Evolutionary conservation across 78 protist genomes (phyloP).

Genomic region (Chrysochromulina parva): DNA sequence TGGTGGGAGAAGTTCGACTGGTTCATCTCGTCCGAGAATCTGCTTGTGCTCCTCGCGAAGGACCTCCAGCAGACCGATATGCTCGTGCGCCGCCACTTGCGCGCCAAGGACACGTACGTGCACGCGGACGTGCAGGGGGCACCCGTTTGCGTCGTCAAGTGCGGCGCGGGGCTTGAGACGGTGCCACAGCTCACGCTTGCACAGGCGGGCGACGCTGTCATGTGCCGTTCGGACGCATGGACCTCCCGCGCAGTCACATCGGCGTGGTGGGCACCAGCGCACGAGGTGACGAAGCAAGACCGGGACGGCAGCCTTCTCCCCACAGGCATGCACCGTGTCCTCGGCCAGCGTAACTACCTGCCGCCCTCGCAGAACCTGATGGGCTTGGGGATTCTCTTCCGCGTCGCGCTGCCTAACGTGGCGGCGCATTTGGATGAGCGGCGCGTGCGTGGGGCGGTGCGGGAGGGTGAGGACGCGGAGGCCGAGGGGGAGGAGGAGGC

Average conservation of each 20-base stretch:
- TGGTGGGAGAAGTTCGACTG: slow-evolving; percentile 98
- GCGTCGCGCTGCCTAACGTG: neutral
- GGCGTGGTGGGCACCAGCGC: slow-evolving; percentile 93
- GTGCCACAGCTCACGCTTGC: slow-evolving; percentile 58
- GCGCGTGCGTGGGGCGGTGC: neutral
- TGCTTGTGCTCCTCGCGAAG: slow-evolving; percentile 86
- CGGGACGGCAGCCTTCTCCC: slow-evolving; percentile 41
- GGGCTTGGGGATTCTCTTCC: slow-evolving; percentile 91
- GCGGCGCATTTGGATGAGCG: slow-evolving; percentile 36
- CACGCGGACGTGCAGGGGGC: slow-evolving; percentile 96
- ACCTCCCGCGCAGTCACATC: slow-evolving; percentile 73
- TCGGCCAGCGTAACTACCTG: slow-evolving; percentile 87
- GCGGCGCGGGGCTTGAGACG: neutral
- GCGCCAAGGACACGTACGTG: slow-evolving; percentile 82
- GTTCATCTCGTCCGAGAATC: slow-evolving; percentile 87
- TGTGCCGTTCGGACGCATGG: slow-evolving; percentile 87
- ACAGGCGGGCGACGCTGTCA: slow-evolving; percentile 67
- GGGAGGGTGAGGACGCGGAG: neutral
- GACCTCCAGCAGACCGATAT: slow-evolving; percentile 96
- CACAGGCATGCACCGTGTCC: slow-evolving; percentile 88
- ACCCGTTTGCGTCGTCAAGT: slow-evolving; percentile 74
- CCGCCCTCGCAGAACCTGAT: slow-evolving; percentile 81
- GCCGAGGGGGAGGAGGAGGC: neutral
- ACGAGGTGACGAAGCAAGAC: slow-evolving; percentile 65
- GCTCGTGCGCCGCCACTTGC: slow-evolving; percentile 71